Base-by-base conservation (phyloP, 2,329 filamentous ascomycete species). In the Penicillium verrucosum region DNA sequence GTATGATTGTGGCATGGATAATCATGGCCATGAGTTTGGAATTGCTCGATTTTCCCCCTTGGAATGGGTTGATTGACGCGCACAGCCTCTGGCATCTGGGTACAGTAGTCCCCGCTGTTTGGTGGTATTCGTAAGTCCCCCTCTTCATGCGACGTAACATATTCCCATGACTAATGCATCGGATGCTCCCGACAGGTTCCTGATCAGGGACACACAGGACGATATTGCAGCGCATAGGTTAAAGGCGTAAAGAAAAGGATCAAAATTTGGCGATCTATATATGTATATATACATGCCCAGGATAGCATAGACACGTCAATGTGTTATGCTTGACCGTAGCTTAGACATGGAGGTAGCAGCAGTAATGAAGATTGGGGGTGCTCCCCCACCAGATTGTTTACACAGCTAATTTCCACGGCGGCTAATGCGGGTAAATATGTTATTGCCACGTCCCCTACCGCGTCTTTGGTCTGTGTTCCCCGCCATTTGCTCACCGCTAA, bases 41-140 rank as follows among this genome's bases (percentile, higher is more conserved):
- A 78, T 74, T 99, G 65, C 84, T 97, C 61, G 94, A 99, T 74
- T 99, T 99, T 68, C 85, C 94, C 52, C 94, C 94, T 2, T 82
- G 89, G 77, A 81, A 84, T 73, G 89, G 90, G 8, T 86, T 88
- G 73, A 76, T 99, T 49, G 94, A 99, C 80, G 94, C 94, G 4
- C 94, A 99, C 77, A 92, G 90, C 68, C 75, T 99, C 61, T 99
- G 94, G 94, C 94, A 99, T 81, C 73, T 96, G 60, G 91, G 92
- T 55, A 99, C 94, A 0, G 93, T 99, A 49, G 83, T 84, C 32
- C 94, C 94, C 10, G 90, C 90, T 0, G 79, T 94, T 48, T 83
- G 96, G 79, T 97, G 90, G 90, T 99, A 99, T 75, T 92, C 89
- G 92, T 97, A 79, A 81, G 91, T 86, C 43, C 29, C 34, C 32